These are phyloP conservation scores for Hyphodiscus sp. DNA, from an alignment of 2,329 filamentous ascomycete genomes.

Conservation along the genomic window DNA sequence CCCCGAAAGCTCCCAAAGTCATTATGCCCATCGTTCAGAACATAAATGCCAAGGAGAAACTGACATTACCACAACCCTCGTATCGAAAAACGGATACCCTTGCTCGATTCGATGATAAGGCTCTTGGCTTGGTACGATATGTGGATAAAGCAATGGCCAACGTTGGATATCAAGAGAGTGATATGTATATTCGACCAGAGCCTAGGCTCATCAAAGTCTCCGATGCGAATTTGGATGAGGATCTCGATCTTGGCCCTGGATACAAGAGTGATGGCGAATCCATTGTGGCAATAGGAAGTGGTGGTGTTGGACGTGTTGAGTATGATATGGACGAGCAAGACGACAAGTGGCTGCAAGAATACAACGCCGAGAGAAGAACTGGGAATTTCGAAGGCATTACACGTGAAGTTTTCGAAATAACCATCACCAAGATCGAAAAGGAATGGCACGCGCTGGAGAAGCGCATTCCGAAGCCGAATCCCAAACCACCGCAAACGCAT, in stretches of 20 bases:
- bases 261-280: constrained; percentile 53
- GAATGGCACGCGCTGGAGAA: constrained; percentile 97
- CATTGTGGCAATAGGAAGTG: constrained; percentile 40
- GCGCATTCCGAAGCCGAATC: constrained; percentile 92
- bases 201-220: constrained; percentile 61
- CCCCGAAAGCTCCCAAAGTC: constrained; percentile 55
- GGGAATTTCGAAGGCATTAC: constrained; percentile 77
- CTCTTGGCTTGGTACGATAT: constrained; percentile 65
- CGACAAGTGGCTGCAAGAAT: constrained; percentile 85
- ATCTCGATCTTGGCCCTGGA: constrained; percentile 41
- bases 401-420: constrained; percentile 92
- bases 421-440: constrained; percentile 98
- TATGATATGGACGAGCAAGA: constrained; percentile 99
- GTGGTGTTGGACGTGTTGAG: constrained; percentile 73
- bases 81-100: constrained; percentile 77
- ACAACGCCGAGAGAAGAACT: constrained; percentile 70
- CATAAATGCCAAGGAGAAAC: constrained; percentile 71
- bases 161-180: constrained; percentile 92
- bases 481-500: constrained; percentile 92
- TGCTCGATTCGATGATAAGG: constrained; percentile 74
- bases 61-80: constrained; percentile 70
- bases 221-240: constrained; percentile 54
- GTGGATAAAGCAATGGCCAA: constrained; percentile 96
- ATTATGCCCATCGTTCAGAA: constrained; percentile 60
- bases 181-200: constrained; percentile 76